phyloP scores from a whole-genome alignment of 352 stramenopile genomes.

The Globisporangium carolinianum region DNA sequence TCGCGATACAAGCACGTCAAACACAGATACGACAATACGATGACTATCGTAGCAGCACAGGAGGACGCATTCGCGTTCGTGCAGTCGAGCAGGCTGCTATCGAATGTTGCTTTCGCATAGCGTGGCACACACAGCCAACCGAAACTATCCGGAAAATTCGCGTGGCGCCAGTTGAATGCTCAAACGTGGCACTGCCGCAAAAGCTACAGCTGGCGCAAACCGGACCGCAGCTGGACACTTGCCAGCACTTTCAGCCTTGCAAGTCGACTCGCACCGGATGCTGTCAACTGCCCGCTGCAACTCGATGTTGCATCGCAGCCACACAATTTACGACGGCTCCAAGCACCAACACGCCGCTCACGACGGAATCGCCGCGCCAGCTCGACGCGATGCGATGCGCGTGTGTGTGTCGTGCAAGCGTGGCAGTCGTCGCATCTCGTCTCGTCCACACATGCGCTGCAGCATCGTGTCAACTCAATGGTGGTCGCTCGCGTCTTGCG shows the following conservation, averaged over 20 bases:
- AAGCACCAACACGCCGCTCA: background rate
- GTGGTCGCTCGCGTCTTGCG: background rate
- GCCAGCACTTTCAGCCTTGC: background rate
- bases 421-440: too few relatives aligned
- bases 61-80: too few relatives aligned
- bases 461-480: background rate
- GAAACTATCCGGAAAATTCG: constrained; percentile 7
- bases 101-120: too few relatives aligned
- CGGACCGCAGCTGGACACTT: background rate
- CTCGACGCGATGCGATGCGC: too few relatives aligned
- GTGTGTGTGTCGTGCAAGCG: too few relatives aligned
- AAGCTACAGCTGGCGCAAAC: background rate
- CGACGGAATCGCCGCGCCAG: background rate
- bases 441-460: background rate
- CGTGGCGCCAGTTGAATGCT: constrained; percentile 12
- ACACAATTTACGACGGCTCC: too few relatives aligned
- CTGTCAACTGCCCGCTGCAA: background rate
- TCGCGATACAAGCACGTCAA: too few relatives aligned
- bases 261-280: background rate
- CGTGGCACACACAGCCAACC: background rate
- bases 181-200: constrained; percentile 9
- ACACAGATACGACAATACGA: too few relatives aligned
- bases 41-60: too few relatives aligned
- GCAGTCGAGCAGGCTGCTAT: too few relatives aligned
- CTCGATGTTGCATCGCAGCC: background rate